phyloP scores from a whole-genome alignment of 495 filamentous ascomycete species.

The Tuber brumale region DNA sequence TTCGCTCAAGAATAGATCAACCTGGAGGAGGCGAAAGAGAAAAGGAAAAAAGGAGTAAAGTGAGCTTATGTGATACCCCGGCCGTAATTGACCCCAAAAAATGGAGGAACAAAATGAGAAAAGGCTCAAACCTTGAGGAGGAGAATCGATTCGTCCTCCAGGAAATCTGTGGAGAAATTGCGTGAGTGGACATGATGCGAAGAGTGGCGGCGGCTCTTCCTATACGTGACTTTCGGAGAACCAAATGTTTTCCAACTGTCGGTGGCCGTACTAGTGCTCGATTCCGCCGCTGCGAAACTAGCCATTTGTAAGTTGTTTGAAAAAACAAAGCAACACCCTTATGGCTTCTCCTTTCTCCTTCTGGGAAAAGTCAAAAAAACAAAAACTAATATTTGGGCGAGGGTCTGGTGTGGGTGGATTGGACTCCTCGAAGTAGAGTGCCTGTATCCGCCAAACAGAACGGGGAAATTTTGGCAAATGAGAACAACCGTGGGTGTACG shows the following conservation, averaged over 20 bases:
- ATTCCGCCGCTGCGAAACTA: not conserved
- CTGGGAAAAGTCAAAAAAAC: not conserved
- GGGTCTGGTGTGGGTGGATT: not conserved
- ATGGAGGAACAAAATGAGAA: not conserved
- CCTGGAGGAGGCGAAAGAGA: constrained; percentile 45
- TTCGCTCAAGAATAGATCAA: constrained; percentile 84
- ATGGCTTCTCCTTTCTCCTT: not conserved
- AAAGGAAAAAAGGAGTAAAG: not conserved
- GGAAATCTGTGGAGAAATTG: constrained; percentile 35
- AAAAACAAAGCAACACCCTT: not conserved
- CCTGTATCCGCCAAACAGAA: not conserved
- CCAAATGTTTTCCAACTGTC: constrained; percentile 29
- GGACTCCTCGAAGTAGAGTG: not conserved
- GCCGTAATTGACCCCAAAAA: not conserved
- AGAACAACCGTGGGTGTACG: not conserved
- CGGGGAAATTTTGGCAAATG: not conserved
- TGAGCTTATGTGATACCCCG: not conserved
- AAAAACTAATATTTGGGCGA: not conserved
- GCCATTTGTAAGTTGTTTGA: constrained; percentile 4
- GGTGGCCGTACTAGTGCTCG: constrained; percentile 13
- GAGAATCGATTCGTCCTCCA: constrained; percentile 37
- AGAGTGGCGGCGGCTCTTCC: constrained; percentile 28
- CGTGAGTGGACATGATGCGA: constrained; percentile 27
- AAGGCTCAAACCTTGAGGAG: constrained; percentile 36
- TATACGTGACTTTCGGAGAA: constrained; percentile 19